Evolutionary conservation across 345 rosid genomes (phyloP), one percentile per base, ranked within the genome.

Genomic region (Eucalyptus shirleyi): DNA sequence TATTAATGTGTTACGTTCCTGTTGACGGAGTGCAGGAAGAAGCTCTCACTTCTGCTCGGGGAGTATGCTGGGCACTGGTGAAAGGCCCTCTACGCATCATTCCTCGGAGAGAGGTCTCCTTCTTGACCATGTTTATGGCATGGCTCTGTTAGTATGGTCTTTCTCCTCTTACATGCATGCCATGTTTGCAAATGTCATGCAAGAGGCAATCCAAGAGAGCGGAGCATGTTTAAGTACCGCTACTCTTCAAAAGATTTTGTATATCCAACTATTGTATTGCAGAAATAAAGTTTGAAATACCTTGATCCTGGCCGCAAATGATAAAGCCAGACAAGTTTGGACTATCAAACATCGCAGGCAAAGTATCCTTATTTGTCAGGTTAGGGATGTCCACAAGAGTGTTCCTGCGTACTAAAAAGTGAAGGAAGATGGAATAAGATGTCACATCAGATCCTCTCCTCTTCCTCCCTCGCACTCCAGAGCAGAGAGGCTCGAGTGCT

Each of bases 341-440:
- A 3, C 18, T 90, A 49, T 93, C 96, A 60, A 93, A 94, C 37
- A 62, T 95, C 86, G 94, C 96, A 1, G 93, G 95, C 85, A 95
- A 93, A 77, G 24, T 93, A 82, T 87, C 95, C 23, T 87, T 94
- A 44, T 28, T 93, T 18, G 91, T 93, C 8, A 96, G 96, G 55
- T 86, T 94, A 45, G 91, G 44, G 59, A 90, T 94, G 90, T 95
- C 94, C 96, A 90, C 89, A 4, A 92, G 95, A 37, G 91, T 91
- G 60, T 59, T 92, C 13, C 94, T 94, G 2, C 51, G 87, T 13
- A 92, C 92, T 42, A 89, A 95, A 91, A 91, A 67, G 94, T 56
- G 94, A 92, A 86, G 97, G 97, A 87, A 96, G 92, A 30, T 95
- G 95, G 97, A 91, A 96, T n/a, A 40, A 60, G 23, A 89, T 90